Conservation (phyloP, 345 rosid genomes). For the Brassica rapa region DNA sequence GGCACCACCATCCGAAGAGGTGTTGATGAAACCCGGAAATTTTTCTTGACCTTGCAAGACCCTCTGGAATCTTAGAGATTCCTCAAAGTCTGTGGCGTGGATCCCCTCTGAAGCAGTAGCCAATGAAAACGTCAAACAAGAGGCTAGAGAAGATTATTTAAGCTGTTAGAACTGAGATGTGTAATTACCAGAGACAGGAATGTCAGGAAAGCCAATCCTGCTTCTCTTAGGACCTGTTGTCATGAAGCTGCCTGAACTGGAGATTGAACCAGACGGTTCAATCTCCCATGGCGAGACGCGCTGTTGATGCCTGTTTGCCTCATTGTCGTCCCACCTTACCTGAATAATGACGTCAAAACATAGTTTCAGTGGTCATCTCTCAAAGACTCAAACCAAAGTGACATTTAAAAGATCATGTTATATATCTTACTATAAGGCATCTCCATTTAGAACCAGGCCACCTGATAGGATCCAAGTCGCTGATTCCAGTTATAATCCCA, state of each 20-base stretch:
- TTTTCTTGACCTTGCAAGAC: slow-evolving; percentile 99
- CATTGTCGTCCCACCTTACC: slow-evolving; percentile 94
- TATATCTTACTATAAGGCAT: slow-evolving; percentile 65
- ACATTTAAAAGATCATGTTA: not conserved
- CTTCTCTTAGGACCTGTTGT: slow-evolving; percentile 72
- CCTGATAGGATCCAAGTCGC: slow-evolving; percentile 82
- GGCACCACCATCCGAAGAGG: slow-evolving; percentile 54
- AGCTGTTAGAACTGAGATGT: not conserved
- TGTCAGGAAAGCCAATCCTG: slow-evolving; percentile 76
- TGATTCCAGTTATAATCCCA: slow-evolving; percentile 77
- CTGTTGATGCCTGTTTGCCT: slow-evolving; percentile 55
- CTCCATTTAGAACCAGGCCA: slow-evolving; percentile 99
- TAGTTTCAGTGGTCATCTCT: slow-evolving; percentile 8
- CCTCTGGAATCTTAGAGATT: slow-evolving; percentile 90
- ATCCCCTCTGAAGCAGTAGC: slow-evolving; percentile 58
- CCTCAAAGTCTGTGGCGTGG: slow-evolving; percentile 83
- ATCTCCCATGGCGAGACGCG: slow-evolving; percentile 97
- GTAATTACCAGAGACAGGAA: slow-evolving; percentile 64
- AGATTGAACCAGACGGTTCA: slow-evolving; percentile 66
- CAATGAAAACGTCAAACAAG: not conserved
- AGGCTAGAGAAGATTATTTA: not conserved
- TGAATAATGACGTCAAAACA: slow-evolving; percentile 35
- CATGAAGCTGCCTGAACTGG: slow-evolving; percentile 56
- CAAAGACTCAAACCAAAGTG: not conserved
- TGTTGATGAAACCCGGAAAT: slow-evolving; percentile 54